Evolutionary conservation across 371 early-diverging fungal species (phyloP), one percentile per base, ranked within the genome.

Genomic region (Apophysomyces sp.): DNA sequence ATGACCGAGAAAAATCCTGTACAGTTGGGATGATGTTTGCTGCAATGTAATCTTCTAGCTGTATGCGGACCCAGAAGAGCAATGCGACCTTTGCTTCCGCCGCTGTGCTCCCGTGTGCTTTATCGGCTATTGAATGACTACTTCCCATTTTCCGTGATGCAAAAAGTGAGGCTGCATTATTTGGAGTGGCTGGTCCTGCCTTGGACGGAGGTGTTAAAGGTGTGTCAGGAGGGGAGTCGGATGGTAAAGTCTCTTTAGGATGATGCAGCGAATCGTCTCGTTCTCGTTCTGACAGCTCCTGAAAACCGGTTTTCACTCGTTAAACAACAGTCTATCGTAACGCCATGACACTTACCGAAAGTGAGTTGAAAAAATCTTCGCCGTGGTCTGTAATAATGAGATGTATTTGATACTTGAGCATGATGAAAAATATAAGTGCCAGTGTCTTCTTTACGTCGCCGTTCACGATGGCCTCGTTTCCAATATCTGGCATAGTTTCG

Each of bases 391-490:
- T 21, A 13, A 62, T 40, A 8, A 44, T 3, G 15, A 60, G 30
- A 44, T 83, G 83, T 41, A 88, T 74, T 31, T 87, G 84, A 62
- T 90, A 90, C 55, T 84, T 79, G 27, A 89, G 73, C 75, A 94
- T 93, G 60, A 95, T 78, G 26, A 87, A 81, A 84, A 87, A 94
- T 12, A 93, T 74, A 18, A 94, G 73, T 5, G 92, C 94, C 6
- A 95, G 65, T 3, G 92, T 94, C 55, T 91, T 80, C 69, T 94
- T 94, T 30, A 87, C 60, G 68, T 94, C 91, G 12, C 94, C 92
- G 68, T 92, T 91, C 21, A 92, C 89, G 40, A 95, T 91, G 60
- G 92, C 92, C 58, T 87, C 90, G 34, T 85, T 81, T 29, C 91
- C 92, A 60, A 94, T 86, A 56, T 90, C 86, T n/a, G 86, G 77